phyloP scores from a whole-genome alignment of 2,329 filamentous ascomycete genomes.

The Diaporthe aspalathi region DNA sequence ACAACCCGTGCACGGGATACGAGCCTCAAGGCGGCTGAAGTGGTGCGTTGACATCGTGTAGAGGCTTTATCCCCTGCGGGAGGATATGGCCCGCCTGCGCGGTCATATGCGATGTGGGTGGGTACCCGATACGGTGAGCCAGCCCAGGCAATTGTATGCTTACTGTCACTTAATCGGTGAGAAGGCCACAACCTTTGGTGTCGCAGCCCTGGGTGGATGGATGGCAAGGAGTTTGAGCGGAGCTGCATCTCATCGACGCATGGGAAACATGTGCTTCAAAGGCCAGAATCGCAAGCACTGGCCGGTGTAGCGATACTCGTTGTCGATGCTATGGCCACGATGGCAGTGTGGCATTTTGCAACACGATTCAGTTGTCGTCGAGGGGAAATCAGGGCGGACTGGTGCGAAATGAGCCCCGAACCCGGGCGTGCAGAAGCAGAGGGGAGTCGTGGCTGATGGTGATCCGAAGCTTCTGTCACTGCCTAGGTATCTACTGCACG shows the following conservation, averaged over 20 bases:
- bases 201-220: neutral
- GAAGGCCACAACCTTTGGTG: neutral
- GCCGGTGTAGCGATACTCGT: neutral
- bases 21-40: neutral
- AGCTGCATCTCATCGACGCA: neutral
- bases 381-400: neutral
- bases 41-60: neutral
- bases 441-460: constrained; percentile 6
- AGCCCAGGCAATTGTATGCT: neutral
- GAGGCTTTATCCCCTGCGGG: neutral
- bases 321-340: neutral
- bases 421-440: neutral
- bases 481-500: neutral
- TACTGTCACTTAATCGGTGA: neutral
- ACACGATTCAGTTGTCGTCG: constrained; percentile 11
- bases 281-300: neutral
- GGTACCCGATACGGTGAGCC: neutral
- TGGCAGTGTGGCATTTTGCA: neutral
- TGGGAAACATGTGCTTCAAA: neutral
- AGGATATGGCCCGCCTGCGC: neutral
- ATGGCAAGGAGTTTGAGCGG: neutral
- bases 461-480: neutral
- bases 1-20: neutral
- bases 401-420: constrained; percentile 9
- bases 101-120: neutral